Evolutionary conservation across 2,329 filamentous ascomycete species (phyloP).

Genomic region (Beauveria varroae): DNA sequence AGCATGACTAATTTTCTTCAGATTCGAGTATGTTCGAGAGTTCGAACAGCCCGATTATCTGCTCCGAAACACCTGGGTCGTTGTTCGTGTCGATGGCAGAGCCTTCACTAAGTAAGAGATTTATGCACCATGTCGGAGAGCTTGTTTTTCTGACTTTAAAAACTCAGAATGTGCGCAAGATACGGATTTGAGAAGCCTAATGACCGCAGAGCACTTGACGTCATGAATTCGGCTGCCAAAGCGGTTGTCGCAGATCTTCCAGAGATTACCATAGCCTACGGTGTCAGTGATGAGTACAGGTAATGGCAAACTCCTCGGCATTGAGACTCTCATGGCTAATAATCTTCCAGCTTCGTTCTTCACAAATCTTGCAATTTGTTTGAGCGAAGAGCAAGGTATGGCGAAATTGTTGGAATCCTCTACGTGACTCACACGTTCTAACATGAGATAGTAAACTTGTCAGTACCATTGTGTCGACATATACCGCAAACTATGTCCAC

Average conservation of each 20-base stretch:
- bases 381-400: conserved; percentile 71
- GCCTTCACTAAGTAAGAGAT: conserved; percentile 79
- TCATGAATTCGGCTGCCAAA: conserved; percentile 92
- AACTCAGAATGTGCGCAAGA: conserved; percentile 64
- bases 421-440: not conserved
- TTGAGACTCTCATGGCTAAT: too few species aligned
- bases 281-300: conserved; percentile 91
- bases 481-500: conserved; percentile 84
- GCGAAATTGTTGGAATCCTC: conserved; percentile 14
- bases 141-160: not conserved
- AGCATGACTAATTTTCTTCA: conserved; percentile 28
- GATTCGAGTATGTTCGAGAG: conserved; percentile 86
- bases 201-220: conserved; percentile 73
- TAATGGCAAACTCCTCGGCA: conserved; percentile 23
- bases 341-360: conserved; percentile 65
- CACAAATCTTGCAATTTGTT: conserved; percentile 78
- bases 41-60: conserved; percentile 80
- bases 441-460: conserved; percentile 66
- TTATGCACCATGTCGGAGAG: not conserved
- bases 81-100: conserved; percentile 86
- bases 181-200: conserved; percentile 91
- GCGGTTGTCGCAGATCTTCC: conserved; percentile 76
- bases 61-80: conserved; percentile 89
- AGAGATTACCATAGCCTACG: conserved; percentile 83
- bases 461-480: conserved; percentile 84